Percentiles rank a stretch among this genome's conserved stretches.
Conservation (phyloP, 2,329 filamentous ascomycete genomes). For the Neofusicoccum parvum region DNA sequence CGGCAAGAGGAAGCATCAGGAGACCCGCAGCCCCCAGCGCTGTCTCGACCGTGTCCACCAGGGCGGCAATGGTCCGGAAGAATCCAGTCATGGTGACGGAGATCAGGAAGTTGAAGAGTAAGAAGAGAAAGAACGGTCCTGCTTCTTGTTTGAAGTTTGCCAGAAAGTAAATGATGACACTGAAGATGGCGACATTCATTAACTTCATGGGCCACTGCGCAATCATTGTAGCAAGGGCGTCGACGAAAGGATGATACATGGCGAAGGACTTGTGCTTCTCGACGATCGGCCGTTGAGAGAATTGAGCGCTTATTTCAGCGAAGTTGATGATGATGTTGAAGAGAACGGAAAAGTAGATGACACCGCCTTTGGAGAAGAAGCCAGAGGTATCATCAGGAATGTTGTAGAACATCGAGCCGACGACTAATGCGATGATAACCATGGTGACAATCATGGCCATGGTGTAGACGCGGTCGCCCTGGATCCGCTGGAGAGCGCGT, state of each 20-base stretch:
- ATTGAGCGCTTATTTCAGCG: conserved; percentile 56
- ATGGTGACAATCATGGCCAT: conserved; percentile 47
- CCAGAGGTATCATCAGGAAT: conserved; percentile 53
- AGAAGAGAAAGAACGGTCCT: conserved; percentile 80
- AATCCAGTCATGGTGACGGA: conserved; percentile 77
- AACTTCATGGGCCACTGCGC: conserved; percentile 83
- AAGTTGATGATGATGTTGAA: conserved; percentile 62
- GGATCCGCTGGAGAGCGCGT: conserved; percentile 36
- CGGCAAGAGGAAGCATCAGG: conserved; percentile 65
- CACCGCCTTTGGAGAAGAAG: conserved; percentile 58
- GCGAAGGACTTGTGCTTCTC: conserved; percentile 87
- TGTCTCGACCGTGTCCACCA: conserved; percentile 67
- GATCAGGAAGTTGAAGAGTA: conserved; percentile 66
- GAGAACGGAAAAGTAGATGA: conserved; percentile 63
- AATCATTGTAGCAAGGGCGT: conserved; percentile 81
- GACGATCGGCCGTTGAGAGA: conserved; percentile 84
- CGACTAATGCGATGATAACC: conserved; percentile 60
- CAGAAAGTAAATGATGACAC: conserved; percentile 82
- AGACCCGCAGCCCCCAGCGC: conserved; percentile 58
- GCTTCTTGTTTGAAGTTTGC: conserved; percentile 72
- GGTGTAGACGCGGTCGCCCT: conserved; percentile 36
- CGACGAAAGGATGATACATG: conserved; percentile 83
- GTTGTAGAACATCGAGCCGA: conserved; percentile 64
- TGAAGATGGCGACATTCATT: conserved; percentile 70
- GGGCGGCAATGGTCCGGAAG: conserved; percentile 75